Percentiles rank a stretch among this genome's conserved stretches.
Evolutionary conservation across 2,329 filamentous ascomycete genomes (phyloP).

Genomic region (Ascochyta viciae-villosae): DNA sequence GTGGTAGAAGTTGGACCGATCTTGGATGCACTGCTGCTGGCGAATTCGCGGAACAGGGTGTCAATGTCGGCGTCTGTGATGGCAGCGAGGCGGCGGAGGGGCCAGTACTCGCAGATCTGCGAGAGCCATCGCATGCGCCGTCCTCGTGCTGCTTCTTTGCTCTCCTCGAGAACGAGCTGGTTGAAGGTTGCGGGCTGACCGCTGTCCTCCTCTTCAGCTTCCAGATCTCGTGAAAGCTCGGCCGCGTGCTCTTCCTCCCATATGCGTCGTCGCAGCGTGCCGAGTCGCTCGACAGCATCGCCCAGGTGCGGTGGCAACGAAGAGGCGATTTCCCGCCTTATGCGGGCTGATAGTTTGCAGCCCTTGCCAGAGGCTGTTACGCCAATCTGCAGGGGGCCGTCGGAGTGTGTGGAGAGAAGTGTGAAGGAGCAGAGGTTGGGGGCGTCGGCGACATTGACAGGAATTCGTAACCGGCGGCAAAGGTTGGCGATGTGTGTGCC

Average conservation of each 20-base stretch:
- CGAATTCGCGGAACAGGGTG: constrained; percentile 76
- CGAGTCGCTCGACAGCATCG: constrained; percentile 76
- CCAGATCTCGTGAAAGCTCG: constrained; percentile 53
- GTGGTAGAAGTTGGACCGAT: constrained; percentile 29
- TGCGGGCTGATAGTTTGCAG: constrained; percentile 89
- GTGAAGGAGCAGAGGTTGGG: constrained; percentile 88
- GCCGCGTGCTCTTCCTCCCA: constrained; percentile 59
- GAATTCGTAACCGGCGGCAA: constrained; percentile 82
- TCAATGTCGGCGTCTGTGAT: constrained; percentile 84
- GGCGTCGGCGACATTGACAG: constrained; percentile 90
- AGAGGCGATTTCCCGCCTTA: constrained; percentile 85
- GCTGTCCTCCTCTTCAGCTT: constrained; percentile 66
- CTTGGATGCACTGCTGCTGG: constrained; percentile 48
- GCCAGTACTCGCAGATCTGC: constrained; percentile 99
- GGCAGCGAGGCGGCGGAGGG: constrained; percentile 78
- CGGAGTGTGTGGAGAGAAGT: constrained; percentile 84
- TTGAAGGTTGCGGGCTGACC: constrained; percentile 88
- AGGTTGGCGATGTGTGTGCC: constrained; percentile 73
- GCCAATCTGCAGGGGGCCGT: constrained; percentile 92
- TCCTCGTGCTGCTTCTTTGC: constrained; percentile 75
- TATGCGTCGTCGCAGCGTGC: constrained; percentile 57
- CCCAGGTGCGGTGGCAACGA: constrained; percentile 79
- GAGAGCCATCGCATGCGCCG: constrained; percentile 90
- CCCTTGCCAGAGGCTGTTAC: constrained; percentile 95
- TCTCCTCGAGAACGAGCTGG: constrained; percentile 75